Evolutionary conservation across 257 asterid genomes (phyloP), one percentile per base, ranked within the genome.

Genomic region (Solanum piurae): DNA sequence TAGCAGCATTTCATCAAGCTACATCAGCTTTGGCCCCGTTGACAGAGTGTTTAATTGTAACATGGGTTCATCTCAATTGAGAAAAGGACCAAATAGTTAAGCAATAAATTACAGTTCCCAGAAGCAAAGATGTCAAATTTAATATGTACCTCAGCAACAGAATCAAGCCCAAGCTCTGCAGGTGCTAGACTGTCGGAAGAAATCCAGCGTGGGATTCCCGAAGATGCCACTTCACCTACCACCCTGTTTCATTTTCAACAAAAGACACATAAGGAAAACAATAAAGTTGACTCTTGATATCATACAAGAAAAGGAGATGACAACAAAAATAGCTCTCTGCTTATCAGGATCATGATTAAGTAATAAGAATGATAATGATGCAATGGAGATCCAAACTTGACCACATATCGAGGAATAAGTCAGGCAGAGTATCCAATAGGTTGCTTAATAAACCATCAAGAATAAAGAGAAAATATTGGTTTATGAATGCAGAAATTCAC

Each of bases 151-250:
- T 94, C 91, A 34, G 95, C 85, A 89, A 83, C 89, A 69, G 89
- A 90, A 86, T 66, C 76, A 85, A 92, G 89, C 92, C 88, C 83
- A 80, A 90, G 83, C 83, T 91, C 90, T 87, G 90, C 95, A 85
- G 93, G 52, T 66, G 88, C 84, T 87, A 93, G 85, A 88, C 87
- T 84, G 91, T 95, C 96, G 3, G 96, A 88, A 88, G 91, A 91
- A 85, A 96, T 92, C 99, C 99, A 97, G 87, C 84, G 88, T 79
- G 97, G 93, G 66, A 85, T 89, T 83, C 96, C 95, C 9, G 91
- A 91, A 85, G 86, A 89, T 60, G 97, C 98, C 25, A 91, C 96
- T 83, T 92, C 89, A 25, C 98, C 98, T 83, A 97, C 91, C 88
- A 94, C 88, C 96, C 99, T 97, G 95, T 73, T 88, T 85, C 87